Base-by-base conservation (phyloP, 805 yeast genomes). In the Yarrowia divulgata region DNA sequence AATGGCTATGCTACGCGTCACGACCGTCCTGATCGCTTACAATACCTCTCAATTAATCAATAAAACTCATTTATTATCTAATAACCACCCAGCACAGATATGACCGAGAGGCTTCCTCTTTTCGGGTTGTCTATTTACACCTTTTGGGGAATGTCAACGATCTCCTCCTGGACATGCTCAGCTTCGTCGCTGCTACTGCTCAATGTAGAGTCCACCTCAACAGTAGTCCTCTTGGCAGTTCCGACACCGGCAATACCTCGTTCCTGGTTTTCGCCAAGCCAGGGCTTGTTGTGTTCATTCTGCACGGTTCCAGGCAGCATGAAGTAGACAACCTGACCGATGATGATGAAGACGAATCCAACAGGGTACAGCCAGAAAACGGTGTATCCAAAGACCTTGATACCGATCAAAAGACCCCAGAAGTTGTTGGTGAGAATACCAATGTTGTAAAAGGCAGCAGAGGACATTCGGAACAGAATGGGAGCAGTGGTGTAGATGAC, bases 291-390 rank as follows among this genome's bases (percentile, higher is more conserved):
- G 18, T 82, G 75, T 72, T 81, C 84, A 35, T 83, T 83, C 34
- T 73, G 72, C 16, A 71, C 71, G 37, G 77, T 75, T 71, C 75
- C 73, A 35, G 79, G 79, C 13, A 80, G 75, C 29, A 77, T 74
- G 72, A 81, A 79, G 75, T 81, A 81, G 67, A 80, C 71, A 29
- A 81, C 73, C 74, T 81, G 78, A 12, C 84, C 84, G 3, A 79
- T 57, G 29, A 81, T 76, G 6, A 82, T 80, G 69, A 79, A 77
- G 43, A 81, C 83, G 68, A 81, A 81, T 2, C 84, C 84, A 35
- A 81, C 81, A 7, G 84, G 84, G 71, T 81, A 81, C 35, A 81
- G 77, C 84, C 84, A 81, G 75, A 72, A 81, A 7, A 82, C 84
- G 43, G 74, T 74, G 73, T 82, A 81, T 37, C 81, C 81, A 72